Conservation (phyloP, 2,329 filamentous ascomycete species). For the Fusarium hainanense region DNA sequence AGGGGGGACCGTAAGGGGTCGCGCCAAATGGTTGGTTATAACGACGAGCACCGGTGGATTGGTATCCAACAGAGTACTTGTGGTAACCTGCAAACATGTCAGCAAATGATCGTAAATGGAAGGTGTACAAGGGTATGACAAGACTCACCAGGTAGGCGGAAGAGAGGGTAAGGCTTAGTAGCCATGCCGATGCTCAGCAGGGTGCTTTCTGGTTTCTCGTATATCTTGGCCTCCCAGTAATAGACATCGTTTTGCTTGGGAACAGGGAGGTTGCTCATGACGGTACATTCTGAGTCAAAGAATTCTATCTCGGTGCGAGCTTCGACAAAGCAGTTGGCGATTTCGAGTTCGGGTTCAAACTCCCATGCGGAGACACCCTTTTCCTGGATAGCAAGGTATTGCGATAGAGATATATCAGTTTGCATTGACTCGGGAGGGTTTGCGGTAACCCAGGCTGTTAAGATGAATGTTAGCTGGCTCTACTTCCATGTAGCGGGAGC, state of each 20-base stretch:
- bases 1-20: conserved; percentile 83
- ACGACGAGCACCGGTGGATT: conserved; percentile 85
- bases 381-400: conserved; percentile 98
- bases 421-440: conserved; percentile 95
- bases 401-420: conserved; percentile 96
- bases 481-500: neutral
- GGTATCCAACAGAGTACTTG: conserved; percentile 91
- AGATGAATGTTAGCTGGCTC: conserved; percentile 23
- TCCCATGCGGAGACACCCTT: conserved; percentile 99
- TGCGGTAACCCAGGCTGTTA: conserved; percentile 86
- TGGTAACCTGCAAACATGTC: conserved; percentile 74
- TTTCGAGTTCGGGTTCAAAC: conserved; percentile 98
- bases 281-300: conserved; percentile 97
- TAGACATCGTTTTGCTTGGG: conserved; percentile 99
- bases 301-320: conserved; percentile 97
- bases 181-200: conserved; percentile 91
- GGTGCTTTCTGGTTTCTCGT: conserved; percentile 92
- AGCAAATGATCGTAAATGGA: conserved; percentile 21
- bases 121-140: conserved; percentile 9
- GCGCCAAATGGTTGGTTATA: conserved; percentile 91
- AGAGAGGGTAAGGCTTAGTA: conserved; percentile 96
- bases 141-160: conserved; percentile 85
- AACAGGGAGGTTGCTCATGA: conserved; percentile 95
- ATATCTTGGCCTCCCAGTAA: conserved; percentile 99
- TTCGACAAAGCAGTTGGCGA: conserved; percentile 98